Base-by-base conservation (phyloP, 1,284 basidiomycete genomes). In the Cryptococcus jaspeensis region DNA sequence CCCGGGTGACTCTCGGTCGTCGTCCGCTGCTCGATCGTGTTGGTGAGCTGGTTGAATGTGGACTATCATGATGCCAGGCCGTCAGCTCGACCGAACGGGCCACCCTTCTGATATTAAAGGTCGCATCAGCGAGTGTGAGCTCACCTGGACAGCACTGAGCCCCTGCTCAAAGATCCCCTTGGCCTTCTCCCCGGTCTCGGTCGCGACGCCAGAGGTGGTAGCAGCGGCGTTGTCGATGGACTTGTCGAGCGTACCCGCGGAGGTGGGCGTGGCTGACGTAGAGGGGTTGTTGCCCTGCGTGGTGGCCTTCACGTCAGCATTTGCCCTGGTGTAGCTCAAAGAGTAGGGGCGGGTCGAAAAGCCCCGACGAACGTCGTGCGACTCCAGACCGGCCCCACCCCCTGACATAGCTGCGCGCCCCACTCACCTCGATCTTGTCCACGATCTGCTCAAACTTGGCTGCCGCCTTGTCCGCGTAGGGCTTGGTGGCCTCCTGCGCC, bases 1-100 rank as follows among this genome's bases (percentile, higher is more conserved):
- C 75, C 75, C 5, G 74, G 74, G 62, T 76, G 72, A n/a, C 65
- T 63, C 23, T 64, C 56, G 7, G 73, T 67, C 15, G 72, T 66
- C 15, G 75, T 76, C 61, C 68, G 69, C 52, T 66, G 61, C 58
- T 76, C 73, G 50, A 77, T 73, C 23, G 66, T 68, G 54, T 67
- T 52, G 25, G 70, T 72, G 54, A 77, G 59, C 41, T 65, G 56
- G 43, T 53, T 67, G 62, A 72, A 67, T 7, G 69, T 66, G 35
- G 63, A 68, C 75, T 77, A 47, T 5, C 37, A 36, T 12, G 20
- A 28, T 42, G 13, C 18, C 9, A 25, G 18, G 23, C 35, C 23
- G 28, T 32, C 28, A 32, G 28, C 28, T 32, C 5, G 9, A 4
- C 9, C 28, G 23, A 43, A 22, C 23, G 8, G 40, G 50, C 50